Evolutionary conservation across 768 basidiomycete genomes (phyloP).

Genomic region (Mycena floridula): DNA sequence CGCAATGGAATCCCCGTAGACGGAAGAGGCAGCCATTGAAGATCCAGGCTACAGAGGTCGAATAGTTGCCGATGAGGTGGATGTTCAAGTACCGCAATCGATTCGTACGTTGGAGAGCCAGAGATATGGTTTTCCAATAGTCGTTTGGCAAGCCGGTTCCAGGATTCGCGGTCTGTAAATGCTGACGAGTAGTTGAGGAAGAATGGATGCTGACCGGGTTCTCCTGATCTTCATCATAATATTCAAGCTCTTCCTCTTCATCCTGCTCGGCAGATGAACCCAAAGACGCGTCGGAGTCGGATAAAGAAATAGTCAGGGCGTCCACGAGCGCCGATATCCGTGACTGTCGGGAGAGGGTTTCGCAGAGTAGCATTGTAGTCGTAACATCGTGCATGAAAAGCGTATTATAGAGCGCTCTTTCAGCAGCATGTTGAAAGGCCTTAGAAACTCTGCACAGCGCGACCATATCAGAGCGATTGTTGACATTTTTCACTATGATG

Average conservation of each 20-base stretch:
- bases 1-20: slow-evolving; percentile 58
- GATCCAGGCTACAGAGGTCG: slow-evolving; percentile 34
- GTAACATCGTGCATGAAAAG: slow-evolving; percentile 37
- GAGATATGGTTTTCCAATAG: slow-evolving; percentile 47
- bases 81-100: slow-evolving; percentile 49
- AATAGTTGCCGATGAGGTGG: slow-evolving; percentile 31
- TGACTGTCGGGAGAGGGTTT: slow-evolving; percentile 35
- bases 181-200: not conserved
- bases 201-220: not conserved
- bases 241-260: slow-evolving; percentile 18
- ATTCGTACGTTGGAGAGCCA: slow-evolving; percentile 39
- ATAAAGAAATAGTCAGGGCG: slow-evolving; percentile 43
- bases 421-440: slow-evolving; percentile 46
- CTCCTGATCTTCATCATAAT: slow-evolving; percentile 17
- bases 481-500: slow-evolving; percentile 48
- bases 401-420: slow-evolving; percentile 55
- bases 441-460: slow-evolving; percentile 53
- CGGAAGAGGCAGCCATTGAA: slow-evolving; percentile 39
- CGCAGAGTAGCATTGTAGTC: slow-evolving; percentile 38
- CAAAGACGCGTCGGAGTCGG: too few relatives aligned
- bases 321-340: slow-evolving; percentile 49
- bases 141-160: slow-evolving; percentile 23
- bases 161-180: not conserved
- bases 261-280: slow-evolving; percentile 21
- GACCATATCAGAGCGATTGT: slow-evolving; percentile 47